Evolutionary conservation across 192 early-diverging fungal genomes (phyloP).

Genomic region (Coemansia sp.): DNA sequence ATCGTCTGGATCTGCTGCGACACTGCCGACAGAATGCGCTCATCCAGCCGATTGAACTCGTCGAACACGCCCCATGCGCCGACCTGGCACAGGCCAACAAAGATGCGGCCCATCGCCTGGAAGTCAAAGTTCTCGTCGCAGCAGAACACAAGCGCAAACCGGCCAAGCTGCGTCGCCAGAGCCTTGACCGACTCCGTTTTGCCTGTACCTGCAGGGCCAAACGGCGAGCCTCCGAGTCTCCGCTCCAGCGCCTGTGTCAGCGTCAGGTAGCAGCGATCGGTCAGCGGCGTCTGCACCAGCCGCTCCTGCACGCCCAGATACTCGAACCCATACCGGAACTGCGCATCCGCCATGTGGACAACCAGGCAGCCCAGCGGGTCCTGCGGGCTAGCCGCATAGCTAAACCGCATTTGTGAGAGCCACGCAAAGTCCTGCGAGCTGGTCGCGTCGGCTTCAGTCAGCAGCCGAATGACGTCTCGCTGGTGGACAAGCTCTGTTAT

Average conservation of each 20-base stretch:
- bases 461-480: slow-evolving; percentile 83
- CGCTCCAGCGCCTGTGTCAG: slow-evolving; percentile 95
- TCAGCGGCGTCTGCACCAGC: slow-evolving; percentile 97
- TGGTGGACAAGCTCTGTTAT: slow-evolving; percentile 99
- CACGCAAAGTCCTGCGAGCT: slow-evolving; percentile 86
- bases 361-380: slow-evolving; percentile 73
- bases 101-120: slow-evolving; percentile 99
- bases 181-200: slow-evolving; percentile 99
- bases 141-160: slow-evolving; percentile 99
- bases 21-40: slow-evolving; percentile 97
- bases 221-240: slow-evolving; percentile 94
- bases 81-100: slow-evolving; percentile 97
- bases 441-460: slow-evolving; percentile 56
- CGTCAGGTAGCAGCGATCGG: slow-evolving; percentile 98
- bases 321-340: slow-evolving; percentile 96
- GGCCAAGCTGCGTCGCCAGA: slow-evolving; percentile 89
- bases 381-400: slow-evolving; percentile 66
- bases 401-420: slow-evolving; percentile 97
- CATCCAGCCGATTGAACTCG: slow-evolving; percentile 99
- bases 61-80: slow-evolving; percentile 99
- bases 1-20: slow-evolving; percentile 99
- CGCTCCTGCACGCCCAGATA: slow-evolving; percentile 97
- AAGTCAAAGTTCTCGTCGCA: slow-evolving; percentile 99
- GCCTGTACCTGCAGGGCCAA: slow-evolving; percentile 98
- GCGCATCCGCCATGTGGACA: slow-evolving; percentile 92